Evolutionary conservation across 768 basidiomycete species (phyloP).

Genomic region (Cystoderma amianthinum): DNA sequence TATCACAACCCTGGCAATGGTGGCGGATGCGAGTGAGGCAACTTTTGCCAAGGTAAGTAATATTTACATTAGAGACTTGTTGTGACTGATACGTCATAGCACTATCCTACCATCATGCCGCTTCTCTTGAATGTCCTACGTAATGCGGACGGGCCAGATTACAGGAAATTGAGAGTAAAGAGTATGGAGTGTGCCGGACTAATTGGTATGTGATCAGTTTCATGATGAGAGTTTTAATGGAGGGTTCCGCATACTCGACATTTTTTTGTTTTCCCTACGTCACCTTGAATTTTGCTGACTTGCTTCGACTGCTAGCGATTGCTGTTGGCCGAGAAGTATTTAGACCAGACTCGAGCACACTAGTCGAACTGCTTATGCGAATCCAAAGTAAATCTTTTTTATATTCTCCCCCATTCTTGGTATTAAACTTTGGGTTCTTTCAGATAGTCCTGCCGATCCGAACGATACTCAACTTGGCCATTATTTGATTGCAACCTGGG

Average conservation of each 20-base stretch:
- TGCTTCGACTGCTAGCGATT: conserved; percentile 45
- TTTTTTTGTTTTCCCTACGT: background rate
- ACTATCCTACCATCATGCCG: conserved; percentile 78
- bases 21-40: conserved; percentile 77
- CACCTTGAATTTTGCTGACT: background rate
- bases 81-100: conserved; percentile 26
- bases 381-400: conserved; percentile 58
- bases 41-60: conserved; percentile 63
- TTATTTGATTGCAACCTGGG: conserved; percentile 84
- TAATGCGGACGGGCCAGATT: conserved; percentile 61
- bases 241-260: background rate
- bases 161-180: conserved; percentile 66
- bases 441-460: conserved; percentile 63
- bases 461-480: conserved; percentile 65
- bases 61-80: background rate
- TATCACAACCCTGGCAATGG: conserved; percentile 84
- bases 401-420: background rate
- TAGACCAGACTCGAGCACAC: conserved; percentile 61
- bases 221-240: background rate
- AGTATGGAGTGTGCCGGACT: conserved; percentile 91
- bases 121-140: conserved; percentile 68
- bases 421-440: too few species aligned
- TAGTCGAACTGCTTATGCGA: conserved; percentile 66
- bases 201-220: conserved; percentile 47
- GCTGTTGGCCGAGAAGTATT: conserved; percentile 82